Evolutionary conservation across 345 rosid genomes (phyloP), one percentile per base, ranked within the genome.

Genomic region (Euclidium syriacum): DNA sequence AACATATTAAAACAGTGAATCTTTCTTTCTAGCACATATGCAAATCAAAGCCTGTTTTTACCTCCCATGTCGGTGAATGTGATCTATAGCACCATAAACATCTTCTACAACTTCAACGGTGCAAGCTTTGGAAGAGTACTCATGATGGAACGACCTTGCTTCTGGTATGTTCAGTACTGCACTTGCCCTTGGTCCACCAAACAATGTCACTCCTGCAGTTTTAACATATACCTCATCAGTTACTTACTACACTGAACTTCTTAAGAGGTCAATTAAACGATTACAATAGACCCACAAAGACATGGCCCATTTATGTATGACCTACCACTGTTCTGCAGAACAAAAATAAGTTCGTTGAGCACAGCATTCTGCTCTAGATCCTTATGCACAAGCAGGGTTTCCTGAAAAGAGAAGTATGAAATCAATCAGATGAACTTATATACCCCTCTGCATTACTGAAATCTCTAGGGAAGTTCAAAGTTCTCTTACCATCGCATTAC

Each of bases 41-140:
- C 18, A 57, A 20, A 49, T 19, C 34, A 19, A 8, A 10, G 42
- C 22, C 39, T 36, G 39, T 27, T 12, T 39, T 19, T 73, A 77
- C 99, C 99, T 95, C 73, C 99, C 99, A 80, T 95, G 83, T 65
- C 68, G 63, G 70, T 95, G 95, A 63, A 90, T 95, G 62, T 95
- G 99, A 68, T 82, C 77, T 50, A 95, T 82, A 55, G 99, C 96
- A 56, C 76, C 83, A 64, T 75, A 27, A 22, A 90, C 91, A 27
- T 95, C 95, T 43, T 95, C 87, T 34, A 90, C 96, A 67, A 88
- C 88, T 81, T 95, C 96, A 43, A 95, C 68, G 10, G 99, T 85
- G 79, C 97, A 90, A 25, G 87, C 85, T 84, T 73, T 56, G 23
- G 97, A 80, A 77, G 71, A 87, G 76, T 95, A 95, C 72, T 95